These are phyloP conservation scores for Coemansia sp. DNA, from an alignment of 192 early-diverging fungal genomes.

Conservation along the genomic window DNA sequence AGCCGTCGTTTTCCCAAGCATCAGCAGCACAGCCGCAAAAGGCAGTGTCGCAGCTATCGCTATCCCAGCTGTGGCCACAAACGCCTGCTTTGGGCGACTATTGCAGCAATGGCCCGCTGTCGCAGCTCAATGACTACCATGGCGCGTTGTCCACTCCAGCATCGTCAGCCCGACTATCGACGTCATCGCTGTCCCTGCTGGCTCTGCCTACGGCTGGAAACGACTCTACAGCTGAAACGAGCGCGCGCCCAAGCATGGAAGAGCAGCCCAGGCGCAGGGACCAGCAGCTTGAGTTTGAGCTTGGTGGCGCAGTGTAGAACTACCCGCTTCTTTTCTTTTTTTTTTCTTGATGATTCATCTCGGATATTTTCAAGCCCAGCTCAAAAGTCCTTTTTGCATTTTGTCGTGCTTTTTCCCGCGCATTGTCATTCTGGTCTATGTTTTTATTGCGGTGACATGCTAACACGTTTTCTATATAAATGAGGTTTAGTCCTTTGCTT, in stretches of 20 bases:
- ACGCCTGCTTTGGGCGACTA: slow-evolving; percentile 11
- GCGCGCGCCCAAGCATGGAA: slow-evolving; percentile 13
- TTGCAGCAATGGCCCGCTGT: not conserved
- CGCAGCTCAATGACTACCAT: slow-evolving; percentile 21
- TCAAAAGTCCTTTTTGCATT: too few species aligned
- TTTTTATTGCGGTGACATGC: too few species aligned
- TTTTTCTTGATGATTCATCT: too few species aligned
- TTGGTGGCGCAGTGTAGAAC: slow-evolving; percentile 2
- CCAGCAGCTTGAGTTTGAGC: slow-evolving; percentile 4
- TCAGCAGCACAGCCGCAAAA: slow-evolving; percentile 22
- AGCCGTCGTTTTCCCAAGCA: slow-evolving; percentile 39
- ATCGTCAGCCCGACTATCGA: slow-evolving; percentile 38
- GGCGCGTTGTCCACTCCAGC: slow-evolving; percentile 44
- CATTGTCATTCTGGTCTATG: too few species aligned
- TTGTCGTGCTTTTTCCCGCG: too few species aligned
- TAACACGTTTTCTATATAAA: too few species aligned
- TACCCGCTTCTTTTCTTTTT: too few species aligned
- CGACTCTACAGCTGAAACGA: not conserved
- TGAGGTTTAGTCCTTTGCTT: too few species aligned
- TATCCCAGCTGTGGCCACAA: slow-evolving; percentile 41
- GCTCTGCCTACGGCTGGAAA: slow-evolving; percentile 12
- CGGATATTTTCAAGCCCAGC: too few species aligned
- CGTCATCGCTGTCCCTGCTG: slow-evolving; percentile 43
- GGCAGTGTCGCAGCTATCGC: slow-evolving; percentile 41
- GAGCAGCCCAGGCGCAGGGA: slow-evolving; percentile 8